Percentiles rank a stretch among this genome's conserved stretches.
These are phyloP conservation scores for Echinochloa phyllopogon DNA, from an alignment of 176 grass and related monocot species.

Conservation along the genomic window DNA sequence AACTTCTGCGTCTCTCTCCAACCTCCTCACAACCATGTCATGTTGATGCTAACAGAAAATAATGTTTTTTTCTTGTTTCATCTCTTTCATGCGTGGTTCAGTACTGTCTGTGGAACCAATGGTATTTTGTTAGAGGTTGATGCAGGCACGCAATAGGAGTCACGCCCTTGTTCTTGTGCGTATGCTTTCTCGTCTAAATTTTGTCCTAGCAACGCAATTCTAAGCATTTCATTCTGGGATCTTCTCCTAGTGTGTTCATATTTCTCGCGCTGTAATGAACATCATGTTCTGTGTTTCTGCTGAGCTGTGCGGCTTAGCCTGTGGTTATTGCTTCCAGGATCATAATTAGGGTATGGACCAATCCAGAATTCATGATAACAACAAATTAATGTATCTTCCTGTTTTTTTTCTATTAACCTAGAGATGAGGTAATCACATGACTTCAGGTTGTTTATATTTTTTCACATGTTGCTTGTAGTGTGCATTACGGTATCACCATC, in stretches of 20 bases:
- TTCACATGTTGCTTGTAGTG: conserved; percentile 34
- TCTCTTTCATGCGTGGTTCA: neutral
- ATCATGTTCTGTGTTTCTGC: neutral
- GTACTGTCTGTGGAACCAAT: neutral
- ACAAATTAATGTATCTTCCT: neutral
- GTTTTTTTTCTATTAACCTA: neutral
- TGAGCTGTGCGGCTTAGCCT: neutral
- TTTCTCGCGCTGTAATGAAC: neutral
- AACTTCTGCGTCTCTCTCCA: neutral
- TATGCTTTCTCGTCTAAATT: neutral
- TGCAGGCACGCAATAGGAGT: neutral
- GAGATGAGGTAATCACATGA: neutral
- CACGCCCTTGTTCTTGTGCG: neutral
- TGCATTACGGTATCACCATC: conserved; percentile 29
- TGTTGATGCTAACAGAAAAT: neutral
- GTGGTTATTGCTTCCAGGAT: neutral
- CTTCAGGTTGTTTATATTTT: conserved; percentile 35
- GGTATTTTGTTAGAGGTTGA: no score
- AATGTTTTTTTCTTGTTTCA: neutral
- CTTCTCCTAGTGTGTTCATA: neutral
- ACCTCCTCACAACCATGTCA: neutral
- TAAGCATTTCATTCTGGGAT: conserved; percentile 5
- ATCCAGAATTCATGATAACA: neutral
- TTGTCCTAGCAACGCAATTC: neutral
- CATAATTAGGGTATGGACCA: neutral